These are phyloP conservation scores for Agrocybe chaxingu DNA, from an alignment of 768 basidiomycete genomes.

Conservation along the genomic window DNA sequence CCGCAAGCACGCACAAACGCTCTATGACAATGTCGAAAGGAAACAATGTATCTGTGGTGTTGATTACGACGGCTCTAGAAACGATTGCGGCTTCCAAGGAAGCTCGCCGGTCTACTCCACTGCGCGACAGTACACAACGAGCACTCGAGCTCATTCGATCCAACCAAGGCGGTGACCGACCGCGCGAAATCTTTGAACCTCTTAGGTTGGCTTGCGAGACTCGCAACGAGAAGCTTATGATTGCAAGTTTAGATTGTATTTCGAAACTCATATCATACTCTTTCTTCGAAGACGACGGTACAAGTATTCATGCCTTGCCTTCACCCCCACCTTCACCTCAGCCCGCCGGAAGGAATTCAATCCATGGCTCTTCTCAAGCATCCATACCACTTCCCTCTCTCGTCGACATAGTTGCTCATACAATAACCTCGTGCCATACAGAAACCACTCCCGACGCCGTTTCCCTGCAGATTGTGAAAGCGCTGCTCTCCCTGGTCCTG, in stretches of 20 bases:
- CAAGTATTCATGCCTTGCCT: slow-evolving; percentile 38
- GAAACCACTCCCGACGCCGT: slow-evolving; percentile 88
- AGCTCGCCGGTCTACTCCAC: slow-evolving; percentile 75
- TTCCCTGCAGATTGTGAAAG: slow-evolving; percentile 95
- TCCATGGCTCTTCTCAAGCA: slow-evolving; percentile 43
- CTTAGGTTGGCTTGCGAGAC: slow-evolving; percentile 96
- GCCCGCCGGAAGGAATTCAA: slow-evolving; percentile 34
- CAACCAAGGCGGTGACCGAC: slow-evolving; percentile 70
- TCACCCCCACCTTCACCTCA: slow-evolving; percentile 82
- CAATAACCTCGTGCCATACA: slow-evolving; percentile 88
- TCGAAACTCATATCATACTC: slow-evolving; percentile 97
- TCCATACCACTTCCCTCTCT: slow-evolving; percentile 65
- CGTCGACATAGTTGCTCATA: slow-evolving; percentile 91
- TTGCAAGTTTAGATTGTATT: slow-evolving; percentile 95
- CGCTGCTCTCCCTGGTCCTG: slow-evolving; percentile 83
- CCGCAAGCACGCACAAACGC: slow-evolving; percentile 38
- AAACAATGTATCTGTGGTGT: slow-evolving; percentile 71
- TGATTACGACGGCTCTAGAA: slow-evolving; percentile 84
- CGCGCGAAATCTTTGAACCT: slow-evolving; percentile 93
- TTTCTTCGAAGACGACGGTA: slow-evolving; percentile 75
- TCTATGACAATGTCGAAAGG: slow-evolving; percentile 67
- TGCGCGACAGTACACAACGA: slow-evolving; percentile 78
- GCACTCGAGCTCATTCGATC: slow-evolving; percentile 81
- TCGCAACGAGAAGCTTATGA: slow-evolving; percentile 88
- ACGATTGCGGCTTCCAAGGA: slow-evolving; percentile 85